Base-by-base conservation (phyloP, 768 basidiomycete species). In the Serendipita vermifera region DNA sequence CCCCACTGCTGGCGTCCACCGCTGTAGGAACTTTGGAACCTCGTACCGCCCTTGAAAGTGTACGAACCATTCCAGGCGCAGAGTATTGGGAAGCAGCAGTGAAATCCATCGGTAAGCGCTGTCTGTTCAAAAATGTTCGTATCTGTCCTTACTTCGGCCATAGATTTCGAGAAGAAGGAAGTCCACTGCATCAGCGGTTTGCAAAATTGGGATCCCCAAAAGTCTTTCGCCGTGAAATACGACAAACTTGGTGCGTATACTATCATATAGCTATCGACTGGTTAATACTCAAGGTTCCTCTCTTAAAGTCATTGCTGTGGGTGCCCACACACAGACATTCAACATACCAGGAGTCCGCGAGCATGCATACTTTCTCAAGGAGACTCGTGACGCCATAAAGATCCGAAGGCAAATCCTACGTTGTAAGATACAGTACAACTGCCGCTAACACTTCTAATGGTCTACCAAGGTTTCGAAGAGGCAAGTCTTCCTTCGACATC, bases 1-100 rank as follows among this genome's bases (percentile, higher is more conserved):
- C 62, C 3, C 68, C 69, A 0, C 67, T 87, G 29, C 73, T 86
- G 1, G 82, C 83, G 0, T 73, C 79, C 48, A 79, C 83, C 57
- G 77, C 86, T 3, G 86, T 89, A 24, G 90, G 90, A 2, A 90
- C 89, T 4, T 71, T 93, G 43, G 87, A 90, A 61, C 88, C 83
- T 64, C 72, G 87, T 24, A 82, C 83, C 62, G 83, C 86, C 0
- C 72, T 89, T 32, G 89, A 92, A 67, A 80, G 87, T 1, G 87
- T 88, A 51, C 62, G 83, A 69, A 24, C 46, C 39, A 38, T 60
- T 17, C 36, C 35, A 67, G 73, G 62, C 72, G 71, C 55, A 85
- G 80, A 64, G 71, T 71, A 11, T 63, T 85, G 24, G 70, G 72
- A 69, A 84, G 83, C 62, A 82, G 82, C 57, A 36, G 79, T 71